phyloP scores from a whole-genome alignment of 225 moss, liverwort and hornwort genomes.

The Neckera pumila region DNA sequence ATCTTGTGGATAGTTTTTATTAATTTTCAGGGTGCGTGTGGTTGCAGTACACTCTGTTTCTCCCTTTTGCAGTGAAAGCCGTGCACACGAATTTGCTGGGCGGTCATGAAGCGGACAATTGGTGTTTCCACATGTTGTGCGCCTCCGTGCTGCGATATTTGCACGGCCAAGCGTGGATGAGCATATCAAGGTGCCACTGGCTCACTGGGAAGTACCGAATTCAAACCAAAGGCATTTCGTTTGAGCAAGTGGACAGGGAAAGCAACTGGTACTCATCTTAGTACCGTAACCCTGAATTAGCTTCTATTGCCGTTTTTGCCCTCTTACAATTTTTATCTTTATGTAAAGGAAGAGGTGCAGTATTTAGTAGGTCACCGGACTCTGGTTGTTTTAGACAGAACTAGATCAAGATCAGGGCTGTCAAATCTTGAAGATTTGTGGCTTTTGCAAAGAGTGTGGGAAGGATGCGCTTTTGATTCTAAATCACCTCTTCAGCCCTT shows the following conservation, averaged over 20 bases:
- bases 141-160: conserved; percentile 30
- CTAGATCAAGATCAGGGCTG: not conserved
- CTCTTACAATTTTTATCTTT: not conserved
- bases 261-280: conserved; percentile 27
- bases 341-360: not conserved
- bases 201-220: conserved; percentile 56
- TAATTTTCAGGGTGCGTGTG: too few relatives aligned
- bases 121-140: conserved; percentile 75
- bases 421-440: not conserved
- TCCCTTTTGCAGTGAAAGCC: conserved; percentile 59
- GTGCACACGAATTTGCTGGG: conserved; percentile 49
- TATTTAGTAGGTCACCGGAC: not conserved
- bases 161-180: conserved; percentile 62
- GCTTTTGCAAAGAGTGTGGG: not conserved
- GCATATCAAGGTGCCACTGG: conserved; percentile 50
- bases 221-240: conserved; percentile 47
- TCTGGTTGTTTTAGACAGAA: too few relatives aligned
- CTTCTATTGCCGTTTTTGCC: not conserved
- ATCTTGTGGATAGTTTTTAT: not conserved
- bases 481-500: too few relatives aligned
- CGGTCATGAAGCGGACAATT: conserved; percentile 73
- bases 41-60: conserved; percentile 66
- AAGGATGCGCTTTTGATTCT: not conserved
- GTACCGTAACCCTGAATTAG: not conserved
- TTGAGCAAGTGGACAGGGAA: conserved; percentile 84